Percentiles rank a stretch among this genome's conserved stretches.
phyloP scores from a whole-genome alignment of 2,329 filamentous ascomycete species.

The Sporothrix globosa region DNA sequence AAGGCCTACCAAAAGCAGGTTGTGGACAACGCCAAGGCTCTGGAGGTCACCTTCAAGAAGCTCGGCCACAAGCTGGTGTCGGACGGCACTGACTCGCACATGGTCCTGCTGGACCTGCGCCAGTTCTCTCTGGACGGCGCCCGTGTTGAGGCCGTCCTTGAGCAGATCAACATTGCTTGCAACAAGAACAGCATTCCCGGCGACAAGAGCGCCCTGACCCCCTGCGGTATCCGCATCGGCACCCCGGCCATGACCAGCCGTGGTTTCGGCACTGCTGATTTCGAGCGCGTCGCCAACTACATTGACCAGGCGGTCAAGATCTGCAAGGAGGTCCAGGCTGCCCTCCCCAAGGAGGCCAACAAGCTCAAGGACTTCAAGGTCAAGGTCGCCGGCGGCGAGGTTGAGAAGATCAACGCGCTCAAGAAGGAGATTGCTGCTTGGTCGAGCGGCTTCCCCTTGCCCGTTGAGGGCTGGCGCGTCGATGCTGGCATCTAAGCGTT shows the following conservation, averaged over 20 bases:
- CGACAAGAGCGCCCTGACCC: slow-evolving; percentile 94
- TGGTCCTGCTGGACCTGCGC: slow-evolving; percentile 93
- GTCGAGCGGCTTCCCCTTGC: slow-evolving; percentile 90
- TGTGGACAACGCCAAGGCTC: slow-evolving; percentile 87
- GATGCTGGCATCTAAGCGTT: slow-evolving; percentile 30
- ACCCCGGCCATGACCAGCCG: slow-evolving; percentile 96
- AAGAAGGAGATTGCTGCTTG: slow-evolving; percentile 88
- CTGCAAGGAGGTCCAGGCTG: slow-evolving; percentile 81
- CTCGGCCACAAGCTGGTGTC: slow-evolving; percentile 94
- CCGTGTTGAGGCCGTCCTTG: slow-evolving; percentile 91
- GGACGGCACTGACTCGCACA: slow-evolving; percentile 95
- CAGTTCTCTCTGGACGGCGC: slow-evolving; percentile 86
- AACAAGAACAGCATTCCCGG: slow-evolving; percentile 99
- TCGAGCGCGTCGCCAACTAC: slow-evolving; percentile 85
- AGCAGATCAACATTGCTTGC: slow-evolving; percentile 98
- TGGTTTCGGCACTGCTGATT: slow-evolving; percentile 90
- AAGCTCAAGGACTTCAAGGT: slow-evolving; percentile 99
- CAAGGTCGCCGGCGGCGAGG: slow-evolving; percentile 77
- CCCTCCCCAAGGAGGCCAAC: slow-evolving; percentile 94
- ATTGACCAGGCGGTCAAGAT: slow-evolving; percentile 89
- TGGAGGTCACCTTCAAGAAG: slow-evolving; percentile 81
- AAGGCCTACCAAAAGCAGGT: slow-evolving; percentile 92
- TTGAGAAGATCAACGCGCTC: slow-evolving; percentile 80
- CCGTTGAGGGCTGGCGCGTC: slow-evolving; percentile 72
- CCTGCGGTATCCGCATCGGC: slow-evolving; percentile 92